Base-by-base conservation (phyloP, 495 filamentous ascomycete genomes). In the Cudoniella acicularis region DNA sequence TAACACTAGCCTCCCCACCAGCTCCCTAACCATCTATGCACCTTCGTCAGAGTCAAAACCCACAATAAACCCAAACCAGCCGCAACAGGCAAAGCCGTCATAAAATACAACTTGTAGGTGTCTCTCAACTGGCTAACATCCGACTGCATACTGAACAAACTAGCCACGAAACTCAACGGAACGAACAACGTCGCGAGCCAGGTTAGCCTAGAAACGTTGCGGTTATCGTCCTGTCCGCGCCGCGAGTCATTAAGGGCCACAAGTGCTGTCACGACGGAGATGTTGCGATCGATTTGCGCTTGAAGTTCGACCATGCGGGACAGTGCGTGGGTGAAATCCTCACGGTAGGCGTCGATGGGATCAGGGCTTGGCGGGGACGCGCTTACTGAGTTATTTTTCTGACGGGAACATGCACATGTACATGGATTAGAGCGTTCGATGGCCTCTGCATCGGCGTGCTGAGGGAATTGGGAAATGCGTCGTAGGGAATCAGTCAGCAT, bases 181-280 rank as follows among this genome's bases (percentile, higher is more conserved):
- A 76, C 69, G 59, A 78, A 78, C 4, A 77, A 62, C 22, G 73
- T 72, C 17, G 76, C 75, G 8, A 77, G 64, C 52, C 73, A 72
- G 2, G 75, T 77, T 3, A 79, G 66, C 47, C 75, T 67, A 0
- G 68, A 69, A n/a, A 79, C 63, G 17, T 65, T 61, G 30, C 56
- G 56, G 47, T 62, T 62, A 57, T 73, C 67, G 30, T 66, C 61
- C 30, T 66, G 42, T 10, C 64, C 67, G 4, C 70, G 65, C 27
- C 67, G 55, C 25, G 64, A 64, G 46, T 75, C 72, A 49, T 68
- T 67, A 57, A 72, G 70, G 6, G 61, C 61, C n/a, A 71, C 69
- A 6, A 65, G 62, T 10, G 69, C 64, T 20, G 69, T 70, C 1
- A 67, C 70, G 20, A 72, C 63, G 11, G 62, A 54, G 13, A 65